Evolutionary conservation across 441 rosid genomes (phyloP).

Genomic region (Euphorbia schlechtendalii): DNA sequence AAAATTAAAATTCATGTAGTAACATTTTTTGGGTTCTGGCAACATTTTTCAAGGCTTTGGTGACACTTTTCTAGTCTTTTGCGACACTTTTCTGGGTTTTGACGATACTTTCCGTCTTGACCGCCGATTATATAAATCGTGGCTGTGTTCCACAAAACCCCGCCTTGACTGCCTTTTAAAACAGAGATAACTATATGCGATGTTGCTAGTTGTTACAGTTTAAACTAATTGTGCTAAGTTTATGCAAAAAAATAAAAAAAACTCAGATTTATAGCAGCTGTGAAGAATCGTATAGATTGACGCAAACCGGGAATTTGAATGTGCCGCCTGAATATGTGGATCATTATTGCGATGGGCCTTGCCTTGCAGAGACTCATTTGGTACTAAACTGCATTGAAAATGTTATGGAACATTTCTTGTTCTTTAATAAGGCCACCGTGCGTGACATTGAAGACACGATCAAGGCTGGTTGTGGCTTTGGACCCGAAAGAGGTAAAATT

Average conservation of each 20-base stretch:
- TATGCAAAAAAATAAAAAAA: background rate
- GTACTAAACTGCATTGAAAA: constrained; percentile 58
- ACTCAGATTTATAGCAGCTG: constrained; percentile 65
- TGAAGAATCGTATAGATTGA: constrained; percentile 59
- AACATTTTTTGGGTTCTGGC: no score
- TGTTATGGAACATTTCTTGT: constrained; percentile 44
- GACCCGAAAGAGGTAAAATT: constrained; percentile 64
- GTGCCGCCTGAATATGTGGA: constrained; percentile 41
- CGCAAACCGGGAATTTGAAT: constrained; percentile 44
- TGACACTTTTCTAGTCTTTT: no score
- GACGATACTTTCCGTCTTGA: no score
- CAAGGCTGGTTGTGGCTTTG: constrained; percentile 61
- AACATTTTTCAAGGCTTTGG: no score
- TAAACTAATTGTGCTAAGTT: background rate
- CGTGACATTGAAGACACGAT: constrained; percentile 48
- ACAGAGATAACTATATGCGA: no score
- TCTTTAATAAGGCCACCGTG: constrained; percentile 68
- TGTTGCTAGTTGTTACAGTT: background rate
- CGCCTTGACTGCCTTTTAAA: no score
- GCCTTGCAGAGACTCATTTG: constrained; percentile 62
- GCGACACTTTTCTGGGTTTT: no score
- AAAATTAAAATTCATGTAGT: no score
- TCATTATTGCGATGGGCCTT: constrained; percentile 64
- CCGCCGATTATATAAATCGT: no score
- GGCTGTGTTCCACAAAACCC: no score